Evolutionary conservation across 768 basidiomycete genomes (phyloP).

Genomic region (Phylloporus sp.): DNA sequence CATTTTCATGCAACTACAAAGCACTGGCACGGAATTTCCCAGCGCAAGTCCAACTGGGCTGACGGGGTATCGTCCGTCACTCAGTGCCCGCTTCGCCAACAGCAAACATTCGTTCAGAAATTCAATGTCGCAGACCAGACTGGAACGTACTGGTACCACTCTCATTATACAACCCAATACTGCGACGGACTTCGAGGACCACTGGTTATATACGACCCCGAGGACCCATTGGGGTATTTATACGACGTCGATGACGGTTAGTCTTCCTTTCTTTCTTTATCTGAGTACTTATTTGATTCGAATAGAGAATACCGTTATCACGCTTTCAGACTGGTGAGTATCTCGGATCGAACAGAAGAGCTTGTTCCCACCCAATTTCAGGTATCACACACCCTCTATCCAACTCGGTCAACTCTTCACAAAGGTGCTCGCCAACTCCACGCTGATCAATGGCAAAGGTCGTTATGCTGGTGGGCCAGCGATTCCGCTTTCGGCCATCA

Average conservation of each 20-base stretch:
- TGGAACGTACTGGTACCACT: constrained; percentile 35
- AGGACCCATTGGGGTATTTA: constrained; percentile 33
- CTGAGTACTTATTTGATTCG: background rate
- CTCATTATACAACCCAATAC: constrained; percentile 36
- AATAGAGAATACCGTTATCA: background rate
- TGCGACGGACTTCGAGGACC: constrained; percentile 25
- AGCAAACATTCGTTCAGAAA: constrained; percentile 20
- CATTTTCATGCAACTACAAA: constrained; percentile 14
- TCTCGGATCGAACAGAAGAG: no score
- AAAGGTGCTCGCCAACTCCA: constrained; percentile 31
- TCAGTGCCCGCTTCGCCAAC: constrained; percentile 31
- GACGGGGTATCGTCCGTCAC: constrained; percentile 40
- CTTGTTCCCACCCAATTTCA: no score
- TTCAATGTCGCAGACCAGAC: constrained; percentile 22
- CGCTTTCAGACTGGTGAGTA: no score
- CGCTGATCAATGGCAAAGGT: constrained; percentile 51
- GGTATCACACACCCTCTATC: background rate
- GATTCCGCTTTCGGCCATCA: constrained; percentile 39
- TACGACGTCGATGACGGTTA: constrained; percentile 44
- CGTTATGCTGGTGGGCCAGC: constrained; percentile 40
- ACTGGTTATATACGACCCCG: constrained; percentile 39
- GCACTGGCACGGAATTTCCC: constrained; percentile 56
- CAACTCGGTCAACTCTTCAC: no score
- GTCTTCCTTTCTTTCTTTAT: background rate
- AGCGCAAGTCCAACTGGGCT: constrained; percentile 38